Conservation (phyloP, 163 green algal species). For the Prototheca cutis region DNA sequence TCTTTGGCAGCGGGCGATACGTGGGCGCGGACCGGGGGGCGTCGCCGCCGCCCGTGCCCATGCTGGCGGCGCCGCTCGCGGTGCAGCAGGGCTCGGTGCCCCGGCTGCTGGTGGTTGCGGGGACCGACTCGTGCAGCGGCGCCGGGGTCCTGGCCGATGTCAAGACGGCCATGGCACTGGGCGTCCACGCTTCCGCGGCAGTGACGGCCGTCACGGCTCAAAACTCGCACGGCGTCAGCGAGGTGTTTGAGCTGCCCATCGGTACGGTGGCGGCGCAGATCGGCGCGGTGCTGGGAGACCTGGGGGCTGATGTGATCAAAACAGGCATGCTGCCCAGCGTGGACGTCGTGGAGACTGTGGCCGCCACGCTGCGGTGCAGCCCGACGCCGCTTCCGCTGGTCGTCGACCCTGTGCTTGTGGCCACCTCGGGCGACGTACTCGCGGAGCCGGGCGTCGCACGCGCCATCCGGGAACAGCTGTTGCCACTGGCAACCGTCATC, state of each 20-base stretch:
- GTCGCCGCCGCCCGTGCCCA: neutral
- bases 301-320: conserved; percentile 78
- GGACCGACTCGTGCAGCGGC: conserved; percentile 83
- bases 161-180: conserved; percentile 62
- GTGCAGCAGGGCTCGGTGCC: conserved; percentile 34
- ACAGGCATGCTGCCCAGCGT: conserved; percentile 87
- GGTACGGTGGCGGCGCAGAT: conserved; percentile 72
- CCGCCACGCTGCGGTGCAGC: conserved; percentile 35
- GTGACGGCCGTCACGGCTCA: conserved; percentile 88
- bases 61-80: neutral
- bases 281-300: conserved; percentile 68
- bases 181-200: conserved; percentile 64
- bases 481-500: conserved; percentile 78
- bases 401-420: conserved; percentile 87
- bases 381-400: conserved; percentile 44
- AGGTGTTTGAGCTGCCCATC: conserved; percentile 45
- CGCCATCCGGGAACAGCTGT: conserved; percentile 49
- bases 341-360: conserved; percentile 43
- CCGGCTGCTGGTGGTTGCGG: conserved; percentile 74
- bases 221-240: conserved; percentile 79
- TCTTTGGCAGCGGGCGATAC: conserved; percentile 7
- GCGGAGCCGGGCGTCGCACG: conserved; percentile 38
- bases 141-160: conserved; percentile 79
- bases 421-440: conserved; percentile 68
- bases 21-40: neutral